These are phyloP conservation scores for Kwoniella dendrophila DNA, from an alignment of 768 basidiomycete species.

Conservation along the genomic window DNA sequence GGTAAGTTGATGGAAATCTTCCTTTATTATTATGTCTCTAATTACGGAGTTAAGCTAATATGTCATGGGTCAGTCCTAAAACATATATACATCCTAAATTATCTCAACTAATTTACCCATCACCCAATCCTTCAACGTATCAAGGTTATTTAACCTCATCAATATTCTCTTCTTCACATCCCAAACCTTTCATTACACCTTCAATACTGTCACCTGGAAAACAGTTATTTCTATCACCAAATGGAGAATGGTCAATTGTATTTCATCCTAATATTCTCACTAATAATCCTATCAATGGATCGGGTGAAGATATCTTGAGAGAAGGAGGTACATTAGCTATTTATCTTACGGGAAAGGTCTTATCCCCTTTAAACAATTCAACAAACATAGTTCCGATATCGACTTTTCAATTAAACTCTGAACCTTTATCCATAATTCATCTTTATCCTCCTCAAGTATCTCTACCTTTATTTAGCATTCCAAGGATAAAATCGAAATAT, in stretches of 20 bases:
- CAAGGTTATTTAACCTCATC: slow-evolving; percentile 29
- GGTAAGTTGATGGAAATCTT: slow-evolving; percentile 10
- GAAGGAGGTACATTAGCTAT: slow-evolving; percentile 40
- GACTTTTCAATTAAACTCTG: slow-evolving; percentile 24
- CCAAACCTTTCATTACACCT: slow-evolving; percentile 29
- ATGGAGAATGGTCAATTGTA: slow-evolving; percentile 31
- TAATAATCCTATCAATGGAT: neutral
- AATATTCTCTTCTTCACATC: slow-evolving; percentile 21
- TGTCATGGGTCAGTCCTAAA: slow-evolving; percentile 7
- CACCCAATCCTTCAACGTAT: slow-evolving; percentile 5
- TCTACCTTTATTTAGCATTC: slow-evolving; percentile 12
- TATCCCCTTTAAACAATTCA: slow-evolving; percentile 26
- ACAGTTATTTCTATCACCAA: slow-evolving; percentile 27
- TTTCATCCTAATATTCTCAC: slow-evolving; percentile 33
- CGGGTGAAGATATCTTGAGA: neutral
- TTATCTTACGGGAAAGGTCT: slow-evolving; percentile 24
- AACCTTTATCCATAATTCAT: slow-evolving; percentile 29
- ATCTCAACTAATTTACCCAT: slow-evolving; percentile 34
- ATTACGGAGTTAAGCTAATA: neutral
- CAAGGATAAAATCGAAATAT: slow-evolving; percentile 12
- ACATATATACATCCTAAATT: slow-evolving; percentile 29
- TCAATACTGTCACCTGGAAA: slow-evolving; percentile 24
- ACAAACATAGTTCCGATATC: slow-evolving; percentile 23
- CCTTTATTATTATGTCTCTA: neutral
- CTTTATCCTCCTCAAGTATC: too few relatives aligned